Percentiles rank a stretch among this genome's conserved stretches.
These are phyloP conservation scores for Nematocida sp. DNA, from an alignment of 371 early-diverging fungal genomes.

Conservation along the genomic window DNA sequence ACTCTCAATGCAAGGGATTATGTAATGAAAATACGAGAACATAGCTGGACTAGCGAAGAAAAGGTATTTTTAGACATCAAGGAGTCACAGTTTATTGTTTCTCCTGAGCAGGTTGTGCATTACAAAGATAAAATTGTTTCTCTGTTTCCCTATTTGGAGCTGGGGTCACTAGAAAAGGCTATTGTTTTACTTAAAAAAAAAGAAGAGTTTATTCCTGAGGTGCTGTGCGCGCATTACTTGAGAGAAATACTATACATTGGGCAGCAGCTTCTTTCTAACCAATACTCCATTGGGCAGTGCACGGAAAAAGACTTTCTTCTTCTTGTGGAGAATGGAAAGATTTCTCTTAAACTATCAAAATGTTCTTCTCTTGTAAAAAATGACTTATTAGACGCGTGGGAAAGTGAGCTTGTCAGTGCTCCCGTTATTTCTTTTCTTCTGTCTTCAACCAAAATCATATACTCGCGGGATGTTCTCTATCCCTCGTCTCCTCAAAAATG, in stretches of 20 bases:
- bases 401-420: background rate
- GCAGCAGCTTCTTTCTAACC: background rate
- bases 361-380: background rate
- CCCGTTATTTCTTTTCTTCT: background rate
- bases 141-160: slow-evolving; percentile 29
- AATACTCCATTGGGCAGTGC: slow-evolving; percentile 2
- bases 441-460: background rate
- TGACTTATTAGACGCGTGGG: background rate
- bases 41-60: background rate
- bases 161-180: slow-evolving; percentile 42
- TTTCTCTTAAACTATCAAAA: background rate
- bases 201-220: slow-evolving; percentile 2
- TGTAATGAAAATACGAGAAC: slow-evolving; percentile 5
- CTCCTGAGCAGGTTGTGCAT: slow-evolving; percentile 5
- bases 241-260: slow-evolving; percentile 17
- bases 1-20: slow-evolving; percentile 51
- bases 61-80: background rate
- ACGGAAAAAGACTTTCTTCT: slow-evolving; percentile 30
- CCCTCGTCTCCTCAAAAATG: background rate
- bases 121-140: slow-evolving; percentile 6
- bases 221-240: slow-evolving; percentile 28
- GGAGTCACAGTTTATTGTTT: background rate
- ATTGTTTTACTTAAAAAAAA: slow-evolving; percentile 3
- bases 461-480: slow-evolving; percentile 4
- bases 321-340: slow-evolving; percentile 16